Base-by-base conservation (phyloP, 2,329 filamentous ascomycete genomes). In the Calonectria pteridis region DNA sequence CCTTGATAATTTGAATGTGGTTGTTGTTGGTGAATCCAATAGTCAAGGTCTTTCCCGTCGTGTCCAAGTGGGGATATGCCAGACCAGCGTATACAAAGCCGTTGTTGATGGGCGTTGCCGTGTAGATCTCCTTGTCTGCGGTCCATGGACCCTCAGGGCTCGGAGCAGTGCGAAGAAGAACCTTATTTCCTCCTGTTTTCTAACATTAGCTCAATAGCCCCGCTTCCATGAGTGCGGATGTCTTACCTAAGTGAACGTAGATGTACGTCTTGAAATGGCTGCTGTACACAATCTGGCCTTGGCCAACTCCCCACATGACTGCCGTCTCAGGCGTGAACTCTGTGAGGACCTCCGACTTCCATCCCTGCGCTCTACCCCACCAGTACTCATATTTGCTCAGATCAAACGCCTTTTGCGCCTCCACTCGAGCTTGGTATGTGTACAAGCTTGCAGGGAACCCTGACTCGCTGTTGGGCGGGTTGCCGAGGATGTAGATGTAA, bases 11-110 rank as follows among this genome's bases (percentile, higher is more conserved):
- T 66, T 86, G 81, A 10, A 84, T 84, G 49, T 82, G 80, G 64
- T 85, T 85, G 33, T 85, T 83, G 69, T 86, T 86, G 1, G 84
- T 86, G 43, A 81, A 86, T 0, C 83, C 84, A 58, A 86, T 79
- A 0, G 82, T 84, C 69, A 86, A 53, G 0, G 83, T 86, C 74
- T 77, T 77, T 0, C 84, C 84, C 0, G 81, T 81, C 6, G 77
- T 73, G 50, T 86, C 84, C 4, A 86, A 73, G 53, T 86, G 84
- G 0, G 85, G 84, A 49, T 86, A 85, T 2, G 53, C 84, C 75
- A 85, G 20, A 1, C 84, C 84, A 2, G 84, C 84, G 55, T 86
- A 86, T 2, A 84, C 83, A 28, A 78, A 7, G 0, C 76, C 76
- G 4, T 69, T 71, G 18, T 84, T 79, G 7, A 85, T 84, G 0